Conservation (phyloP, 2,329 filamentous ascomycete genomes). For the Neonectria punicea region DNA sequence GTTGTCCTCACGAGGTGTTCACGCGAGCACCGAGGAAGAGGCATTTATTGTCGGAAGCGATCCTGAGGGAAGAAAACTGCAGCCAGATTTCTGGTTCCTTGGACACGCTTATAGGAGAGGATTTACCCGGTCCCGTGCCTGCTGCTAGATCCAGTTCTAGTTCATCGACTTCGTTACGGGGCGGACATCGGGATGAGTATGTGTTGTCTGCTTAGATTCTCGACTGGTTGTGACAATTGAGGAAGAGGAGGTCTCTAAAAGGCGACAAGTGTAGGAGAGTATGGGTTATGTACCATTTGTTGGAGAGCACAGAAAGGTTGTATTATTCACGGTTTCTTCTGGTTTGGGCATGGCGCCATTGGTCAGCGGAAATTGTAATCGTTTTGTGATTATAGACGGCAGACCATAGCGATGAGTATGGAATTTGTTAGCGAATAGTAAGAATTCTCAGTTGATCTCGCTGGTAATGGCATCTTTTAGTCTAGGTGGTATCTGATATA, state of each 20-base stretch:
- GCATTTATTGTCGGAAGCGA: not conserved
- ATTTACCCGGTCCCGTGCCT: not conserved
- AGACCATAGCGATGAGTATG: slow-evolving; percentile 10
- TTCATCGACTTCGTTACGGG: not conserved
- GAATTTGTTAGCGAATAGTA: not conserved
- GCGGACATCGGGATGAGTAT: not conserved
- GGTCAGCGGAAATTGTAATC: slow-evolving; percentile 16
- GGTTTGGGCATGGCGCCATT: slow-evolving; percentile 21
- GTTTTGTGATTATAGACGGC: slow-evolving; percentile 30
- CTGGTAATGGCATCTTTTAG: not conserved
- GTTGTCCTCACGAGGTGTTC: not conserved
- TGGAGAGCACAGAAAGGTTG: slow-evolving; percentile 2
- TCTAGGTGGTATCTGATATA: not conserved
- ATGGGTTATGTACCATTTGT: not conserved
- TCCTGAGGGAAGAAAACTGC: not conserved
- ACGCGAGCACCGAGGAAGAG: not conserved
- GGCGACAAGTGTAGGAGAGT: not conserved
- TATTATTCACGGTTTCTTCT: slow-evolving; percentile 9
- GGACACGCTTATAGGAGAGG: not conserved
- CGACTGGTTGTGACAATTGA: not conserved
- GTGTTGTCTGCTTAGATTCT: not conserved
- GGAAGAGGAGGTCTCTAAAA: slow-evolving; percentile 1
- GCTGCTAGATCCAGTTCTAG: not conserved
- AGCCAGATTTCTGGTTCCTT: not conserved
- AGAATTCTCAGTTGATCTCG: not conserved